Evolutionary conservation across 2,329 filamentous ascomycete species (phyloP), one percentile per base, ranked within the genome.

Genomic region (Orbilia brochopaga): DNA sequence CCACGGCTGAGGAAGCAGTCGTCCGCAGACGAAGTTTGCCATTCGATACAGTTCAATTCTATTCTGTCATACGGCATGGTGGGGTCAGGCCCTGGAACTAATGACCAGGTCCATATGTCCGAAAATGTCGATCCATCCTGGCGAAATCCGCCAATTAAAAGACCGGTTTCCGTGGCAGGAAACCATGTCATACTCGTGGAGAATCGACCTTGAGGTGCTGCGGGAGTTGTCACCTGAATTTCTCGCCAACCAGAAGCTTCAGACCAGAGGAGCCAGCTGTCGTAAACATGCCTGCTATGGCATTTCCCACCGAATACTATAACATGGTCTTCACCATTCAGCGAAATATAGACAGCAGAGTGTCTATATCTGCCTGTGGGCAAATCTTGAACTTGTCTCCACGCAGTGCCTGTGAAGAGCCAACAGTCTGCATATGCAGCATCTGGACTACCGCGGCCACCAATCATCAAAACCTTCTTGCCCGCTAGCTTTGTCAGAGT

Each of bases 391-490:
- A 86, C 83, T 74, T 82, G 83, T 66, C 83, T 82, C 91, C 91
- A 96, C 13, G 76, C 78, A 30, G 82, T 82, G 56, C 84, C 84
- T 58, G 84, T 82, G 74, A 88, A 86, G 1, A 92, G 75, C 91
- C 91, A 97, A 75, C 89, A 92, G 78, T 94, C 90, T 37, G 82
- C 81, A 46, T 91, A 81, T 1, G 87, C 87, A 30, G 83, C 84
- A 11, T 87, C 83, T 2, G 92, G 92, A 6, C 91, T 93, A n/a
- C 85, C 83, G 69, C 92, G 85, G 3, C 93, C 93, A 23, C 93
- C 92, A 30, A 86, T 83, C 52, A 96, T 81, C 10, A 97, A 79
- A 69, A 83, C 84, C 15, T 85, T 85, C 21, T 80, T 79, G 35
- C 82, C 80, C 1, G 83, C 84, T 3, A 95, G 78, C 54, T 86